phyloP scores from a whole-genome alignment of 169 alveolate genomes.

The Plasmodium adleri region DNA sequence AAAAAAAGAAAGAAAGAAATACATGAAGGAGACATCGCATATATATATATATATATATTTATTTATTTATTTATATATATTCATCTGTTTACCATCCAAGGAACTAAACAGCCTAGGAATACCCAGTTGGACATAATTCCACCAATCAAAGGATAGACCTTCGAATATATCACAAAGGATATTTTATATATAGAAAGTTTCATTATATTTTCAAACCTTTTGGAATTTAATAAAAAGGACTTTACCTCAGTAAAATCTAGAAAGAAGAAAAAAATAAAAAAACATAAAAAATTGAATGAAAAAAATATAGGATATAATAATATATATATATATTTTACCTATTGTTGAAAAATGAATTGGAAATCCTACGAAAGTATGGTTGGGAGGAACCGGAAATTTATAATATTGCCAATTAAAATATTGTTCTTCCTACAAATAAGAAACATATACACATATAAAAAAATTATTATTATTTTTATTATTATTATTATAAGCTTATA shows the following conservation, averaged over 20 bases:
- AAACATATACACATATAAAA: background rate
- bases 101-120: slow-evolving; percentile 78
- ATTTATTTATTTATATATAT: background rate
- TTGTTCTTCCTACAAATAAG: slow-evolving; percentile 83
- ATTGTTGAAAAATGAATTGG: slow-evolving; percentile 89
- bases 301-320: background rate
- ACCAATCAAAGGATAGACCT: slow-evolving; percentile 85
- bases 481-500: background rate
- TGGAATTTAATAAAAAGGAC: slow-evolving; percentile 81
- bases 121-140: slow-evolving; percentile 87
- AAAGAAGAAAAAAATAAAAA: background rate
- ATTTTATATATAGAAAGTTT: slow-evolving; percentile 86
- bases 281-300: background rate
- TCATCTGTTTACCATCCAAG: slow-evolving; percentile 66
- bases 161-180: slow-evolving; percentile 80
- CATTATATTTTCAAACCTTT: slow-evolving; percentile 84
- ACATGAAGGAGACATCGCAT: background rate
- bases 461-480: background rate
- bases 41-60: background rate
- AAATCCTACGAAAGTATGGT: slow-evolving; percentile 90
- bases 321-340: slow-evolving; percentile 18
- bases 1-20: background rate
- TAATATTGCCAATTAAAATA: slow-evolving; percentile 87
- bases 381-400: slow-evolving; percentile 87
- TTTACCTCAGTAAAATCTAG: slow-evolving; percentile 87